phyloP scores from a whole-genome alignment of 495 filamentous ascomycete genomes.

The Pyrenula massariospora region DNA sequence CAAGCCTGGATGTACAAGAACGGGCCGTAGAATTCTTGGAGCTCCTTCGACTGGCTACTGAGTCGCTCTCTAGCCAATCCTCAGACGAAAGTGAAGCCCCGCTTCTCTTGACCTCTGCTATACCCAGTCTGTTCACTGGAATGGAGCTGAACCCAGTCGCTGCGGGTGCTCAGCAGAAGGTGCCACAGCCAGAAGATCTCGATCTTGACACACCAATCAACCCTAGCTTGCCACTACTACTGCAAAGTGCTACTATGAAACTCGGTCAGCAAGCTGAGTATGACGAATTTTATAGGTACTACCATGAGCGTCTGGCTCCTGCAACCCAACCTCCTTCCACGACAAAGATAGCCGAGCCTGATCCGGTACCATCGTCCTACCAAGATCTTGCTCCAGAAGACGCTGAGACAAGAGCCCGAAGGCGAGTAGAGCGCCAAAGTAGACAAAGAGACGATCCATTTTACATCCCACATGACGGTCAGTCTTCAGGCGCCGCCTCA shows the following conservation, averaged over 20 bases:
- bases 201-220: constrained; percentile 76
- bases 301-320: constrained; percentile 38
- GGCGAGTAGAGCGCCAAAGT: constrained; percentile 58
- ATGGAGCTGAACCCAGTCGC: constrained; percentile 89
- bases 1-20: constrained; percentile 91
- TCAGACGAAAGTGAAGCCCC: constrained; percentile 52
- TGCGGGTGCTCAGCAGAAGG: constrained; percentile 68
- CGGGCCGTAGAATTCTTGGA: constrained; percentile 86
- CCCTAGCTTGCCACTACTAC: constrained; percentile 49
- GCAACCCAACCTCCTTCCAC: constrained; percentile 1
- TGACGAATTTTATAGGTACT: constrained; percentile 62
- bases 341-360: constrained; percentile 17
- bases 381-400: constrained; percentile 52
- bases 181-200: constrained; percentile 63
- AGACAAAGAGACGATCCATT: constrained; percentile 89
- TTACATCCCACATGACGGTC: constrained; percentile 59
- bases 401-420: constrained; percentile 46
- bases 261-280: constrained; percentile 34
- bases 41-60: constrained; percentile 69
- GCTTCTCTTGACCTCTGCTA: constrained; percentile 71
- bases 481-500: constrained; percentile 42
- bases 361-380: constrained; percentile 46
- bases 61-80: constrained; percentile 59
- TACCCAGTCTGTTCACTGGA: constrained; percentile 75
- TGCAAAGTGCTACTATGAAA: constrained; percentile 46